A percentile compares a stretch with the other conserved stretches of the same genome.
Conservation (phyloP, 331 rosid species). For the Quercus phellos region DNA sequence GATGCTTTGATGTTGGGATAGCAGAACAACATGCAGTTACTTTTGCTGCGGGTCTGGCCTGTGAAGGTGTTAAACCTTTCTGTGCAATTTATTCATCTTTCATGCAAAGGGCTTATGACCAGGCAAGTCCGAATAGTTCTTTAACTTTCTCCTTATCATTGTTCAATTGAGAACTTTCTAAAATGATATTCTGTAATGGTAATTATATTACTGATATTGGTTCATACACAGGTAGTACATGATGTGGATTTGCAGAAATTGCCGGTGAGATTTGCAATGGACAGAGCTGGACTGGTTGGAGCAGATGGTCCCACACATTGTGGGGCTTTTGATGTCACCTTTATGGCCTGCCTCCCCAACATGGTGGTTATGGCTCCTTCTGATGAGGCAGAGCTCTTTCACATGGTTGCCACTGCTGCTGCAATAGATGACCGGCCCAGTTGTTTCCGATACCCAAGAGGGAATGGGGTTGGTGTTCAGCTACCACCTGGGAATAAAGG, state of each 20-base stretch:
- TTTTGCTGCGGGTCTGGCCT: conserved; percentile 93
- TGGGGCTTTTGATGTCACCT: conserved; percentile 89
- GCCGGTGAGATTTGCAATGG: conserved; percentile 96
- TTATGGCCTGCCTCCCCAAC: conserved; percentile 97
- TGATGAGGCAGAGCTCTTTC: conserved; percentile 87
- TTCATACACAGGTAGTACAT: conserved; percentile 75
- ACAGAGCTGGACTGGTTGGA: conserved; percentile 94
- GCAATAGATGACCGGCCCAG: conserved; percentile 93
- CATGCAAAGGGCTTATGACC: conserved; percentile 95
- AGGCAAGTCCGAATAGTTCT: conserved; percentile 41
- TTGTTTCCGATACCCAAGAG: conserved; percentile 94
- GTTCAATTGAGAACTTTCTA: neutral
- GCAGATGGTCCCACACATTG: conserved; percentile 94
- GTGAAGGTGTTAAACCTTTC: conserved; percentile 90
- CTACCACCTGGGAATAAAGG: conserved; percentile 86
- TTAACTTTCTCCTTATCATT: neutral
- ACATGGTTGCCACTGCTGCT: conserved; percentile 95
- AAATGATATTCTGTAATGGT: neutral
- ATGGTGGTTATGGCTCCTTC: conserved; percentile 99
- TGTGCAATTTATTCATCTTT: conserved; percentile 93
- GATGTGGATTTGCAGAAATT: conserved; percentile 94
- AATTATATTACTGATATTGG: neutral
- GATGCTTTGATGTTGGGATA: conserved; percentile 96
- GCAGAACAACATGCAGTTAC: conserved; percentile 95
- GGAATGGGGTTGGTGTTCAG: conserved; percentile 77